These are phyloP conservation scores for Earliella scabrosa DNA, from an alignment of 1,284 basidiomycete species.

Conservation along the genomic window DNA sequence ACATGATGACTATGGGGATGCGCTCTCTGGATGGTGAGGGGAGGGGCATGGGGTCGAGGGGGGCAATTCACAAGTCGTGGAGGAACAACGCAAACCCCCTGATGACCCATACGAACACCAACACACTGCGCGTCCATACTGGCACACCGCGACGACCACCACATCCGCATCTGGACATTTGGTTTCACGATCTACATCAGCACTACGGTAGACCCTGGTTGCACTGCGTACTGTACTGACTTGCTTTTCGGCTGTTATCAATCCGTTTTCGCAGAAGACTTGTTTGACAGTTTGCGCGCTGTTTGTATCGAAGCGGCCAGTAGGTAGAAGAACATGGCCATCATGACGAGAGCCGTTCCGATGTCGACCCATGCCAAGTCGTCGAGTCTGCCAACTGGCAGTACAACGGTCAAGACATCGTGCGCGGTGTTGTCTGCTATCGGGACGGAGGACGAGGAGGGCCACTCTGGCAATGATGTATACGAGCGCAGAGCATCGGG, in stretches of 20 bases:
- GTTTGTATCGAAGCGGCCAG: constrained; percentile 29
- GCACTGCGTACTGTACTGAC: constrained; percentile 34
- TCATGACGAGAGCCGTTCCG: constrained; percentile 44
- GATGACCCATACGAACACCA: no score
- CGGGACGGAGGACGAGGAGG: background rate
- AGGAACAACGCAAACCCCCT: no score
- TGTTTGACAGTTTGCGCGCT: constrained; percentile 22
- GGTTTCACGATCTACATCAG: constrained; percentile 30
- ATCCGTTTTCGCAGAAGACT: constrained; percentile 24
- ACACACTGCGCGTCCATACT: background rate
- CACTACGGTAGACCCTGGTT: constrained; percentile 32
- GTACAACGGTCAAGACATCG: constrained; percentile 18
- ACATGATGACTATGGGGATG: constrained; percentile 47
- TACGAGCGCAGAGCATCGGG: constrained; percentile 22
- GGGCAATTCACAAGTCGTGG: background rate
- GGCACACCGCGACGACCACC: constrained; percentile 16
- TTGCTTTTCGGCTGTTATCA: constrained; percentile 27
- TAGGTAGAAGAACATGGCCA: constrained; percentile 44
- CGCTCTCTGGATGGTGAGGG: background rate
- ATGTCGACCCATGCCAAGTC: constrained; percentile 47
- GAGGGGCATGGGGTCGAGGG: background rate
- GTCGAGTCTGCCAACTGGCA: constrained; percentile 44
- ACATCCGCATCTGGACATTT: constrained; percentile 29
- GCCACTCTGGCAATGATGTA: constrained; percentile 19
- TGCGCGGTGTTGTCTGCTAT: constrained; percentile 11